Evolutionary conservation across 176 grass and related monocot species (phyloP).

Genomic region (Zea luxurians): DNA sequence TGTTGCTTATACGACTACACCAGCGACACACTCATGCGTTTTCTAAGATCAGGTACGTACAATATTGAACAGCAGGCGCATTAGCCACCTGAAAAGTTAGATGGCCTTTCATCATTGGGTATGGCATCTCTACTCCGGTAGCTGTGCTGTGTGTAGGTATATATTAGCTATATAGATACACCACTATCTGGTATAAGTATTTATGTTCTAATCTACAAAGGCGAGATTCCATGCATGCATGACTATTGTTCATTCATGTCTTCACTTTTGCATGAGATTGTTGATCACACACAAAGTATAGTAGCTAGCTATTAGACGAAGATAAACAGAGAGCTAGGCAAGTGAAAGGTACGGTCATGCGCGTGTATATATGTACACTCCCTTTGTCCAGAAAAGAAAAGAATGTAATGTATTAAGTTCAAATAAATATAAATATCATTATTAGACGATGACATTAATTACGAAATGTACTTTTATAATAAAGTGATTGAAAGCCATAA

Average conservation of each 20-base stretch:
- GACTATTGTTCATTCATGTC: not conserved
- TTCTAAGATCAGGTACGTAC: not conserved
- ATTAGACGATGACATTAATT: too few relatives aligned
- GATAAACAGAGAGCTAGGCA: not conserved
- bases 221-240: conserved; percentile 29
- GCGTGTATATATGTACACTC: not conserved
- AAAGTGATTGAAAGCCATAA: too few relatives aligned
- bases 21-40: not conserved
- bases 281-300: not conserved
- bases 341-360: not conserved
- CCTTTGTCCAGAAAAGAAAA: too few relatives aligned
- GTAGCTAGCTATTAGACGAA: not conserved
- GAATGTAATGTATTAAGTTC: too few relatives aligned
- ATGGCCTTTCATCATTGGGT: conserved; percentile 37
- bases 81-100: conserved; percentile 34
- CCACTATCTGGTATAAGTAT: not conserved
- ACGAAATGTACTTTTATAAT: too few relatives aligned
- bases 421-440: too few relatives aligned
- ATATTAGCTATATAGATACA: not conserved
- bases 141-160: not conserved
- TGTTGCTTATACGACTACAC: conserved; percentile 6
- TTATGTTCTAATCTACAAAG: not conserved
- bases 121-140: conserved; percentile 3
- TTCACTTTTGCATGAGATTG: conserved; percentile 29
- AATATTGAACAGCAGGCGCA: conserved; percentile 14